phyloP scores from a whole-genome alignment of 2,329 filamentous ascomycete species.

The Clonostachys sp. region DNA sequence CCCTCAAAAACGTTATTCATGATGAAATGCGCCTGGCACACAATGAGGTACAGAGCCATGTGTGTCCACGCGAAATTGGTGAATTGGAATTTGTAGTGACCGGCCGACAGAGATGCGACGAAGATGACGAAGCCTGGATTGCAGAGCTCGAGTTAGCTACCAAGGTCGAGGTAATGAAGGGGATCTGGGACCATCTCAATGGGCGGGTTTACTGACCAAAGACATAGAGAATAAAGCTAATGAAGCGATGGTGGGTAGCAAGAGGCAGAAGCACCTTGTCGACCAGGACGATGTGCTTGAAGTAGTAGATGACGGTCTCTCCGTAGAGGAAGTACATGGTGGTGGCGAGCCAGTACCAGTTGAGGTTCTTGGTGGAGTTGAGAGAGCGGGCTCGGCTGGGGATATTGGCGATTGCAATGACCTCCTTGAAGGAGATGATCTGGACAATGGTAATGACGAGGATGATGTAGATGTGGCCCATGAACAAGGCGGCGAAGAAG shows the following conservation, averaged over 20 bases:
- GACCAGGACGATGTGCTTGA: constrained; percentile 96
- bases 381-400: constrained; percentile 87
- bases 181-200: background rate
- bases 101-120: constrained; percentile 88
- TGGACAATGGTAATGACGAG: constrained; percentile 88
- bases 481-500: constrained; percentile 91
- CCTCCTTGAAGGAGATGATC: constrained; percentile 97
- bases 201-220: constrained; percentile 62
- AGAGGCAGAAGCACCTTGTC: constrained; percentile 90
- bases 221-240: constrained; percentile 96
- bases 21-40: constrained; percentile 96
- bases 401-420: constrained; percentile 95
- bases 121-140: constrained; percentile 90
- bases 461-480: constrained; percentile 96
- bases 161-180: background rate
- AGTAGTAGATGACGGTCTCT: constrained; percentile 99
- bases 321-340: constrained; percentile 99
- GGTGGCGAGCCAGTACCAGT: constrained; percentile 98
- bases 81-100: constrained; percentile 97
- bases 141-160: constrained; percentile 8
- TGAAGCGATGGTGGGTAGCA: constrained; percentile 96
- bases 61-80: constrained; percentile 99
- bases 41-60: constrained; percentile 97
- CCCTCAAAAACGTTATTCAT: constrained; percentile 99
- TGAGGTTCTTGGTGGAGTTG: constrained; percentile 90